Evolutionary conservation across 345 rosid species (phyloP), one percentile per base, ranked within the genome.

Genomic region (Euphorbia tirucalli): DNA sequence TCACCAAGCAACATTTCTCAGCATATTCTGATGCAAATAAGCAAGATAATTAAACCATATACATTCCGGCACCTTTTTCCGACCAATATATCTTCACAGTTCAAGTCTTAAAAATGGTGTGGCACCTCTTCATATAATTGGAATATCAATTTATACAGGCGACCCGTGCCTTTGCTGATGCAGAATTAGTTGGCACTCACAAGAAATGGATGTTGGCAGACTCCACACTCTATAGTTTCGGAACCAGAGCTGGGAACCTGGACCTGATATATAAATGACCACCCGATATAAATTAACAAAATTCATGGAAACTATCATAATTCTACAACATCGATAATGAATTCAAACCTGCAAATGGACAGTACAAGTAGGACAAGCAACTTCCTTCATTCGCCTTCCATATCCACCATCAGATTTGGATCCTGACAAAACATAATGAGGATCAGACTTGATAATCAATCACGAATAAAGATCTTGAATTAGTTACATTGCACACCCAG

Each of bases 161-260:
- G 24, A 50, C 24, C 13, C 27, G 16, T 30, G 27, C 73, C 27
- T 43, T 61, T 37, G 21, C 3, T 16, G 54, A 54, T 22, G 25
- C 43, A 18, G 7, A 31, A 43, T 88, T 80, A 95, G 84, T 88
- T 88, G 32, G 98, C 96, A 78, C 93, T 87, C 32, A 95, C 97
- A 19, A 90, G 97, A 83, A 95, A 95, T 52, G 99, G 94, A 59
- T 86, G 96, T 83, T 92, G 99, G 81, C 98, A 95, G 72, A 95
- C 98, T 59, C 98, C 97, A 37, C 99, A 95, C 79, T 95, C 99
- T n/a, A 95, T 91, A 32, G 96, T 93, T 84, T 95, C 94, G 21
- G 99, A 91, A 72, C 99, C 99, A 27, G 98, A 93, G 88, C 85
- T 85, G 39, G 99, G 99, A 77, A 95, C 96, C 82, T 95, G 99